Conservation (phyloP, 345 rosid genomes). For the Acer campestre region DNA sequence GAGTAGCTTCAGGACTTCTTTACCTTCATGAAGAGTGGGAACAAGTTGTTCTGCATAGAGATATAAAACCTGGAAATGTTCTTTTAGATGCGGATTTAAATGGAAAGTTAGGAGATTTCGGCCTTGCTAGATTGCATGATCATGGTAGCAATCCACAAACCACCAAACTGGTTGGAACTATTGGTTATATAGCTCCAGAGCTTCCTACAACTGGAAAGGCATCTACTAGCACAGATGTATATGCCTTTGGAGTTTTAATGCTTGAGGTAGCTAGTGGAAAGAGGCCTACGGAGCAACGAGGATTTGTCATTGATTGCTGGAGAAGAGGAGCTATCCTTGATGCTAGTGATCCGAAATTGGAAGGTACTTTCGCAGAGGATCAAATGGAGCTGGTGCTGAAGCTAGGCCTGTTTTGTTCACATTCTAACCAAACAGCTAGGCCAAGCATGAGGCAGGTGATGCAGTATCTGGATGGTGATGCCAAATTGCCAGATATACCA, state of each 20-base stretch:
- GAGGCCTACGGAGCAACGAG: constrained; percentile 36
- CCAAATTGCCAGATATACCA: constrained; percentile 14
- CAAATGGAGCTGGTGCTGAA: constrained; percentile 38
- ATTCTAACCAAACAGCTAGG: constrained; percentile 25
- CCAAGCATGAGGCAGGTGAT: constrained; percentile 22
- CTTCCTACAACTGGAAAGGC: constrained; percentile 41
- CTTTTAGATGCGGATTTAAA: constrained; percentile 37
- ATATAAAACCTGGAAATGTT: constrained; percentile 44
- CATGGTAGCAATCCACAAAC: constrained; percentile 33
- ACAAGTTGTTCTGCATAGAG: constrained; percentile 48
- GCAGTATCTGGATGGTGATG: constrained; percentile 40
- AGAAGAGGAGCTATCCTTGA: constrained; percentile 16
- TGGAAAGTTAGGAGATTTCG: constrained; percentile 50
- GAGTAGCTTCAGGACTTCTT: constrained; percentile 35
- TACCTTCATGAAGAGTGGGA: constrained; percentile 51
- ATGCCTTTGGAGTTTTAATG: constrained; percentile 44
- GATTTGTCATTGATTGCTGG: constrained; percentile 29
- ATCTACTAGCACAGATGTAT: constrained; percentile 41
- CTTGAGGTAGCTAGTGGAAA: constrained; percentile 58
- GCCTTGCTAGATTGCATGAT: constrained; percentile 41
- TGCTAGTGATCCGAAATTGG: constrained; percentile 17
- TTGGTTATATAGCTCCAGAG: constrained; percentile 57
- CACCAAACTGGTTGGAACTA: constrained; percentile 39
- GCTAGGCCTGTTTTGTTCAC: constrained; percentile 35
- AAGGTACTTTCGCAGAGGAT: constrained; percentile 22